Evolutionary conservation across 2,329 filamentous ascomycete genomes (phyloP).

Genomic region (Botrytis cinerea): DNA sequence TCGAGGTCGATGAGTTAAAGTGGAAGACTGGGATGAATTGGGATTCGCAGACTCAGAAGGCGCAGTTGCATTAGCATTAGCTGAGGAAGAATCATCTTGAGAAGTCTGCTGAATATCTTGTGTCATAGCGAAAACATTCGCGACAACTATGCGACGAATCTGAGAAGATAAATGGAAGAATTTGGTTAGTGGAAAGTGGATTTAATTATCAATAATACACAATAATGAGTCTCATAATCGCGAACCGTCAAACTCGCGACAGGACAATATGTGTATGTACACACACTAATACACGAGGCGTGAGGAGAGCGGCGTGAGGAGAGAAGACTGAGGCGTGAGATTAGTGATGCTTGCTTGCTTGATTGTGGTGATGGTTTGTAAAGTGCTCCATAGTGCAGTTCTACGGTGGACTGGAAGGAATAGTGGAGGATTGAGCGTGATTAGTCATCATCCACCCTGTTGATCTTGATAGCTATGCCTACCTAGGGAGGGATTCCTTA

Average conservation of each 20-base stretch:
- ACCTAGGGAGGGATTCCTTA: not conserved
- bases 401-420: not conserved
- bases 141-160: conserved; percentile 26
- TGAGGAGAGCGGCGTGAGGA: not conserved
- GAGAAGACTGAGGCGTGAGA: not conserved
- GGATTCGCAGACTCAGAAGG: conserved; percentile 31
- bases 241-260: conserved; percentile 14
- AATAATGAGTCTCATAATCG: not conserved
- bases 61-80: conserved; percentile 1
- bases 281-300: conserved; percentile 12
- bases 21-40: conserved; percentile 29
- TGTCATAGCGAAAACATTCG: conserved; percentile 42
- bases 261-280: not conserved
- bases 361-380: not conserved
- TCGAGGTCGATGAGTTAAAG: conserved; percentile 37
- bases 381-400: not conserved
- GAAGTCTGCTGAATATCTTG: conserved; percentile 38
- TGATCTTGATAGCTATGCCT: not conserved
- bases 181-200: not conserved
- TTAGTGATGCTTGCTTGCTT: conserved; percentile 3
- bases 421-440: not conserved
- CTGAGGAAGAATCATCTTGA: conserved; percentile 23
- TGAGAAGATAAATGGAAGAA: not conserved
- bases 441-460: not conserved
- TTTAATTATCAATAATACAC: conserved; percentile 1